Evolutionary conservation across 768 basidiomycete genomes (phyloP), one percentile per base, ranked within the genome.

Genomic region (Tephrocybe sp.): DNA sequence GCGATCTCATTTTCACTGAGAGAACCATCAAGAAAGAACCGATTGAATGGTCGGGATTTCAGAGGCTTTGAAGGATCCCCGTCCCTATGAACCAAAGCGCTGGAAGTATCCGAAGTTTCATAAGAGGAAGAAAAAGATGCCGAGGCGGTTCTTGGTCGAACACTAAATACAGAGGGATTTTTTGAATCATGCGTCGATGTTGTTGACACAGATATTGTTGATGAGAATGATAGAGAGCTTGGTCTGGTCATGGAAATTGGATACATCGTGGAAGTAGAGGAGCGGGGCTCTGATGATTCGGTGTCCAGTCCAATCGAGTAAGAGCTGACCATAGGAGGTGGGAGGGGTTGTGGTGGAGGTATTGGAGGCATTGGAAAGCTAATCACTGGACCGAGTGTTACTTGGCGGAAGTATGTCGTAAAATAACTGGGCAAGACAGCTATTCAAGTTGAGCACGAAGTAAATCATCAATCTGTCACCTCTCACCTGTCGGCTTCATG

Each of bases 321-420:
- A 8, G 72, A 65, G 3, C 70, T 70, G 51, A 67, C 53, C 17
- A 73, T 70, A 60, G 75, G 78, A 23, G 71, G 72, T 19, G 78
- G 76, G 20, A 79, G 67, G 20, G 84, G 79, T 48, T 74, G 82
- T 26, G 80, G 60, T n/a, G 84, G 84, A 12, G 85, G 78, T 19
- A 87, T 68, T 11, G 84, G 79, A 20, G 87, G 87, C 79, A 87
- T 85, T 34, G 83, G 80, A 53, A 85, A 84, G 53, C 76, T 75
- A 22, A 85, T 62, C 32, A 82, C 72, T 34, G 85, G 85, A 3
- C 83, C 80, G 35, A 81, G 65, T 4, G 74, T 72, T 23, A 85
- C 83, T 51, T 83, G 84, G 40, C 82, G 72, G 62, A 89, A 89
- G 60, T 85, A 84, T 14, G 83, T 81, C 8, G 82, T 84, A 61